Base-by-base conservation (phyloP, 371 early-diverging fungal genomes). In the Umbelopsis sp. region DNA sequence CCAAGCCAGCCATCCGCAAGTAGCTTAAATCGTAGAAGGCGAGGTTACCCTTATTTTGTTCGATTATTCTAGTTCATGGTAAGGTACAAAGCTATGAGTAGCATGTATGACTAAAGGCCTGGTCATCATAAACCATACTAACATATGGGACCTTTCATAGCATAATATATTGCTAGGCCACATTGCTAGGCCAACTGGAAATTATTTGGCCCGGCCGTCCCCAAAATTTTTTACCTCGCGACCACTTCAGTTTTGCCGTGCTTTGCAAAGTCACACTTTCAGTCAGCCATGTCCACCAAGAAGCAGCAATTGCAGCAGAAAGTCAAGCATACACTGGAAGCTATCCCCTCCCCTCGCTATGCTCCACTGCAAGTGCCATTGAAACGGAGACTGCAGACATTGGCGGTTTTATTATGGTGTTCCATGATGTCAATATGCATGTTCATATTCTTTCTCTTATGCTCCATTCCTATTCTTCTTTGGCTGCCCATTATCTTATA, bases 341-440 rank as follows among this genome's bases (percentile, higher is more conserved):
- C 48, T 24, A 32, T 65, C 7, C 66, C 73, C 48, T 68, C 66
- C 67, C 68, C 75, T 16, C 45, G 70, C 35, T 80, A 80, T 69
- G 86, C 83, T 6, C 92, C 92, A 10, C 67, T 91, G n/a, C 71
- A 78, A 45, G 82, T 91, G 16, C 95, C 95, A 0, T 69, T 91
- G 62, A 76, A 80, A 65, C 87, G 95, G 37, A 82, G 95, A 24
- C 78, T 87, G n/a, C 93, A 95, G 69, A 95, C 91, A 22, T 73
- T 82, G 0, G 82, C 88, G 20, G 86, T 87, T 20, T 74, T 81
- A n/a, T 46, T 81, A 50, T 91, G 84, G 88, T 71, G 84, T 37
- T 45, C 75, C 35, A 72, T 82, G 12, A 69, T 88, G 24, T 87
- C 84, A 0, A 50, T 79, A 44, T 78, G 70, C 25, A 51, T 86